phyloP scores from a whole-genome alignment of 2,329 filamentous ascomycete genomes.

The Drechslerella coelobrocha region DNA sequence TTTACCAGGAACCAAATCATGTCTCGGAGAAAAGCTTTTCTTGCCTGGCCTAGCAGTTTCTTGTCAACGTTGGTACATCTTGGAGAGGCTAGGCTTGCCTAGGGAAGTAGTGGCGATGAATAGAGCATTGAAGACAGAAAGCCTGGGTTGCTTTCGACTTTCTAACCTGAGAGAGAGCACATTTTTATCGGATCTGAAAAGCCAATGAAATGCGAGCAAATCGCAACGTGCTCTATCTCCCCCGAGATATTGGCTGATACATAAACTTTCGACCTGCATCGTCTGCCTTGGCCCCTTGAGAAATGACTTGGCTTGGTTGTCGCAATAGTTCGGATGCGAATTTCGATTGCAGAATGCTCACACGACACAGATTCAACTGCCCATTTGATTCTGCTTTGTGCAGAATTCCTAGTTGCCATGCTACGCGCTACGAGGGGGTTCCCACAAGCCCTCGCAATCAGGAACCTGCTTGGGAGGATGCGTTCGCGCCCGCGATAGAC shows the following conservation, averaged over 20 bases:
- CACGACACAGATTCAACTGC: constrained; percentile 29
- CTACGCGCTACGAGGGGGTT: constrained; percentile 1
- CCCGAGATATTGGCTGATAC: constrained; percentile 29
- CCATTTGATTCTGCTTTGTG: neutral
- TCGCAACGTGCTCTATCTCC: constrained; percentile 29
- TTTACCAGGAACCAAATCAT: constrained; percentile 5
- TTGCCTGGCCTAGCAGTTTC: neutral
- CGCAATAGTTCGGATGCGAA: neutral
- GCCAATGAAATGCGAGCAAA: constrained; percentile 21
- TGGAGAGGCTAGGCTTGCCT: constrained; percentile 20
- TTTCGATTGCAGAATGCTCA: constrained; percentile 6
- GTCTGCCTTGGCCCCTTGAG: constrained; percentile 9
- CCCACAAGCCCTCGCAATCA: neutral
- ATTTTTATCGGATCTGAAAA: constrained; percentile 3
- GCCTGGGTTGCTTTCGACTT: constrained; percentile 10
- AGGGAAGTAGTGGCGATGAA: constrained; percentile 29
- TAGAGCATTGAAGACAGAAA: constrained; percentile 10
- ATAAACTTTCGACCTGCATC: constrained; percentile 28
- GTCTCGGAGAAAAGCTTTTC: constrained; percentile 31
- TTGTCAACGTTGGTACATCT: neutral
- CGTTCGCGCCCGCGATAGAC: constrained; percentile 1
- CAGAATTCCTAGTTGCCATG: neutral
- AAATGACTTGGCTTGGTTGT: constrained; percentile 33
- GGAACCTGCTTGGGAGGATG: neutral
- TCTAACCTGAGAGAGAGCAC: constrained; percentile 24